These are phyloP conservation scores for Toxicodendron radicans DNA, from an alignment of 345 rosid genomes.

Conservation along the genomic window DNA sequence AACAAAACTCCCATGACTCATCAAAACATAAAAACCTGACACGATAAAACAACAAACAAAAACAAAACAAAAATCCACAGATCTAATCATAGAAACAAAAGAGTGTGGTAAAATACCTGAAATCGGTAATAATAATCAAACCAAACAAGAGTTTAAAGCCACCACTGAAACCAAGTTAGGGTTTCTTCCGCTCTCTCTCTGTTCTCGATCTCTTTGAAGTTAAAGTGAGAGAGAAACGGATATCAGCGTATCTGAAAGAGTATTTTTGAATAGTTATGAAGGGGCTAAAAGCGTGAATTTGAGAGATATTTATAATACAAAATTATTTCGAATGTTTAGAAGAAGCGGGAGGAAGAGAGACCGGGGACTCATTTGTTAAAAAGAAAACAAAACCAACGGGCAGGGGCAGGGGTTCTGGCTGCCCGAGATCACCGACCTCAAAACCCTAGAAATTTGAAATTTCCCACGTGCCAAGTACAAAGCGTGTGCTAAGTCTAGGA, in stretches of 20 bases:
- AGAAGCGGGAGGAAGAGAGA: constrained; percentile 78
- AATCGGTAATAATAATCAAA: constrained; percentile 8
- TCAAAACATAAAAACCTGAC: constrained; percentile 15
- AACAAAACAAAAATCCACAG: constrained; percentile 20
- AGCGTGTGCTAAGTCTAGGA: constrained; percentile 1
- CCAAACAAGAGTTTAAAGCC: constrained; percentile 1
- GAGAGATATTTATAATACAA: not conserved
- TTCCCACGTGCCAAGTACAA: constrained; percentile 24
- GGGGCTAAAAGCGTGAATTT: not conserved
- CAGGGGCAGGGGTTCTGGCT: constrained; percentile 16
- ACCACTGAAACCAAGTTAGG: constrained; percentile 27
- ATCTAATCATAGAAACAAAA: constrained; percentile 20
- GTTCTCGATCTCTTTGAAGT: not conserved
- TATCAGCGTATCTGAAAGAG: not conserved
- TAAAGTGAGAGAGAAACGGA: constrained; percentile 1
- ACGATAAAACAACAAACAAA: constrained; percentile 9
- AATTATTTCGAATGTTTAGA: constrained; percentile 51
- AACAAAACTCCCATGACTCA: not conserved
- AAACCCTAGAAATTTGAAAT: constrained; percentile 46
- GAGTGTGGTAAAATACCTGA: constrained; percentile 25
- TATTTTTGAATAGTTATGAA: constrained; percentile 4
- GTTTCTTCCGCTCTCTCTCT: constrained; percentile 18
- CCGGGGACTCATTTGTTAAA: not conserved
- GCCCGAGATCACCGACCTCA: constrained; percentile 25
- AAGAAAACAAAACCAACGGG: constrained; percentile 18